Percentiles rank a stretch among this genome's conserved stretches.
Evolutionary conservation across 306 rosid species (phyloP).

Genomic region (Oxytropis ochrocephala): DNA sequence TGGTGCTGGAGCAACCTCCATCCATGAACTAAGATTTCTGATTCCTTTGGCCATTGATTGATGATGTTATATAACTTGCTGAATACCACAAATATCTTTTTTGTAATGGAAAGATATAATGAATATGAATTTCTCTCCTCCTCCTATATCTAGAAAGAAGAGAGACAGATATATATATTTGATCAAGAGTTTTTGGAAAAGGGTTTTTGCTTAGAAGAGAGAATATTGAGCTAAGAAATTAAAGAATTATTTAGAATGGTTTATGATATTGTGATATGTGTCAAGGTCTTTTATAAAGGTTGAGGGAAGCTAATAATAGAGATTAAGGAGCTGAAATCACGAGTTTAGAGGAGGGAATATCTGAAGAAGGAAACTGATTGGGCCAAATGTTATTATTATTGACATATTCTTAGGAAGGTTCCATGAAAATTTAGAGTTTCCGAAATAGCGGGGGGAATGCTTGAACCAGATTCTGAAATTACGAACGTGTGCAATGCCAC

Average conservation of each 20-base stretch:
- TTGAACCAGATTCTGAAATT: background rate
- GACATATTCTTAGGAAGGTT: constrained; percentile 21
- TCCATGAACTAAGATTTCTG: constrained; percentile 35
- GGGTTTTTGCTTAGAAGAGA: background rate
- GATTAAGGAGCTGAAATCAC: background rate
- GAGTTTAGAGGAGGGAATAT: constrained; percentile 1
- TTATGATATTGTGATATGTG: background rate
- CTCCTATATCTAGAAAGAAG: constrained; percentile 39
- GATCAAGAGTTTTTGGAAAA: background rate
- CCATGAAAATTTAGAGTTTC: background rate
- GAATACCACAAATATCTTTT: background rate
- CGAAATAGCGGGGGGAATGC: background rate
- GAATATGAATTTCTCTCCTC: constrained; percentile 21
- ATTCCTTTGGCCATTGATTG: constrained; percentile 38
- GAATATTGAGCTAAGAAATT: background rate
- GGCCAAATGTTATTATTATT: background rate
- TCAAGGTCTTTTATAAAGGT: background rate
- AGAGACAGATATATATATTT: constrained; percentile 22
- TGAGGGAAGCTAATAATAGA: background rate
- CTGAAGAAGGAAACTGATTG: background rate
- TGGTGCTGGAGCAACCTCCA: constrained; percentile 55
- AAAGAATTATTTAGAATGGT: background rate
- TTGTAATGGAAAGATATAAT: background rate
- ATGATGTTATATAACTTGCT: background rate
- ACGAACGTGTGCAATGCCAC: background rate